phyloP scores from a whole-genome alignment of 192 early-diverging fungal genomes.

The Umbelopsis isabellina region DNA sequence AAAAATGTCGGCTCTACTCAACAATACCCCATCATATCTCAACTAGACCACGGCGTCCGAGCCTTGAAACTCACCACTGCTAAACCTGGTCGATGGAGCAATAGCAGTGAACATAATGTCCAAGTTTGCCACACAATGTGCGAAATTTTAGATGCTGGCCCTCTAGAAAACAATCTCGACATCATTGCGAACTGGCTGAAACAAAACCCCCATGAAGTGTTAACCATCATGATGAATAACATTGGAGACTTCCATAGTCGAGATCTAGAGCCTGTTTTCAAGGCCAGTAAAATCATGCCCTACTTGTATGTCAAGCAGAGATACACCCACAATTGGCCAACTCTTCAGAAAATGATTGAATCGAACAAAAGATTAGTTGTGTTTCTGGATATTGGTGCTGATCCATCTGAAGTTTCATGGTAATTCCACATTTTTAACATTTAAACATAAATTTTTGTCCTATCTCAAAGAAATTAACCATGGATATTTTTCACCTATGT shows the following conservation, averaged over 20 bases:
- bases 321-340: constrained; percentile 55
- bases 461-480: not conserved
- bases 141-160: constrained; percentile 58
- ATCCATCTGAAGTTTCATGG: constrained; percentile 26
- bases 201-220: constrained; percentile 65
- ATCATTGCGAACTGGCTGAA: constrained; percentile 62
- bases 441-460: not conserved
- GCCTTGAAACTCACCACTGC: constrained; percentile 67
- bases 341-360: constrained; percentile 60
- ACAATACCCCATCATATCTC: constrained; percentile 56
- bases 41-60: constrained; percentile 74
- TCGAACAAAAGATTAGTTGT: constrained; percentile 63
- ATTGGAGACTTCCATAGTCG: constrained; percentile 47
- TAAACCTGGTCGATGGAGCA: constrained; percentile 3
- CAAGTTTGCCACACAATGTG: constrained; percentile 69
- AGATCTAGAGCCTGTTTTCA: constrained; percentile 35
- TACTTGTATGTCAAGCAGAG: constrained; percentile 23
- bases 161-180: constrained; percentile 51
- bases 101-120: constrained; percentile 27
- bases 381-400: constrained; percentile 51
- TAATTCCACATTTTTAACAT: not conserved
- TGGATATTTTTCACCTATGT: not conserved
- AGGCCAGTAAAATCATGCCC: constrained; percentile 22
- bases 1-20: constrained; percentile 64
- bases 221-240: constrained; percentile 79